phyloP scores from a whole-genome alignment of 2,329 filamentous ascomycete genomes.

The Juglanconis oblonga region DNA sequence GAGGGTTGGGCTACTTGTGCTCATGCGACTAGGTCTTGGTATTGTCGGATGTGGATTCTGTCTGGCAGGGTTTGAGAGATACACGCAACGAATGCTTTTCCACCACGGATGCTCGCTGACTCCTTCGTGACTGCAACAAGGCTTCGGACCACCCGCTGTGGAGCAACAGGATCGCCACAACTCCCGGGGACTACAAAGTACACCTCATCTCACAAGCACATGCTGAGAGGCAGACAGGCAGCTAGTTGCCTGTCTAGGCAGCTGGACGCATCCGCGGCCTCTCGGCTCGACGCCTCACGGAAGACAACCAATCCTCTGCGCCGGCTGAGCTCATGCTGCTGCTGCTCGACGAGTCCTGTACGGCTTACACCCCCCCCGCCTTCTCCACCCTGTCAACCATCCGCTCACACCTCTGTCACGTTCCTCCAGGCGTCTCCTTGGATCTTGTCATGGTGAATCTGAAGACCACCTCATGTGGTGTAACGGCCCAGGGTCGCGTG shows the following conservation, averaged over 20 bases:
- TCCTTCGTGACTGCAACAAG: too few species aligned
- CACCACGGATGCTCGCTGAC: background rate
- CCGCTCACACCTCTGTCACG: too few species aligned
- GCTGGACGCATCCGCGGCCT: background rate
- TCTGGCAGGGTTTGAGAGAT: too few species aligned
- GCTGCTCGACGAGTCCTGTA: background rate
- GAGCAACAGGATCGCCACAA: too few species aligned
- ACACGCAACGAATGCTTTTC: too few species aligned
- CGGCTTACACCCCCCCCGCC: too few species aligned
- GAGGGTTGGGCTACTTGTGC: background rate
- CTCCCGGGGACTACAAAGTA: too few species aligned
- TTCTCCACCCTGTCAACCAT: too few species aligned
- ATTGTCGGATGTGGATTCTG: background rate
- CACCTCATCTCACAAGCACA: too few species aligned
- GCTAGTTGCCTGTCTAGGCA: background rate
- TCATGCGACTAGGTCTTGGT: background rate
- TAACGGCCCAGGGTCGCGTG: background rate
- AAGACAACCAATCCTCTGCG: background rate
- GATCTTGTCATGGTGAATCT: background rate
- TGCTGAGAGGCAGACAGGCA: background rate
- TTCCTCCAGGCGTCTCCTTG: too few species aligned
- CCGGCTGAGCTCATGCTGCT: background rate
- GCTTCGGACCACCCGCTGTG: too few species aligned
- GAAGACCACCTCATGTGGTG: slow-evolving; percentile 1
- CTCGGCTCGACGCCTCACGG: background rate